Percentiles rank a stretch among this genome's conserved stretches.
Conservation (phyloP, 2,329 filamentous ascomycete species). For the Ophiostoma himal-ulmi region DNA sequence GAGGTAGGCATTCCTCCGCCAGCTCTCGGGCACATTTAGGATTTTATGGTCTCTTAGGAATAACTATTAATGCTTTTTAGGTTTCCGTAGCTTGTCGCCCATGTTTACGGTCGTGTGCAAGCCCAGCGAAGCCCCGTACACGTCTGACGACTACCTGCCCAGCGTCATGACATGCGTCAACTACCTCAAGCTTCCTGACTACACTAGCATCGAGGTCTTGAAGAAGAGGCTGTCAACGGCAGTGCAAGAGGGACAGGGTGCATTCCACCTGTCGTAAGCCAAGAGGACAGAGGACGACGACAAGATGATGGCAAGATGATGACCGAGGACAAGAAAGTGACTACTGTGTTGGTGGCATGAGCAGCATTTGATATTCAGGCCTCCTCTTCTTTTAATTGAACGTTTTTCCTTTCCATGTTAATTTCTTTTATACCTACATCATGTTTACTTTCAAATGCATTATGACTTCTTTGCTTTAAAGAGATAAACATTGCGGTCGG, state of each 20-base stretch:
- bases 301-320: neutral
- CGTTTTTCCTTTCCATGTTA: neutral
- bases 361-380: neutral
- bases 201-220: slow-evolving; percentile 71
- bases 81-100: slow-evolving; percentile 92
- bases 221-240: slow-evolving; percentile 74
- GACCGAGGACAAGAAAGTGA: neutral
- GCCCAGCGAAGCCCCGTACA: slow-evolving; percentile 89
- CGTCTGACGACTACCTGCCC: slow-evolving; percentile 94
- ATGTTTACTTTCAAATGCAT: neutral
- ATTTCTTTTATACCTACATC: neutral
- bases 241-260: slow-evolving; percentile 91
- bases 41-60: slow-evolving; percentile 26
- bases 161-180: slow-evolving; percentile 99
- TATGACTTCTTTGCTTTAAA: neutral
- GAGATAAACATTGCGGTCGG: neutral
- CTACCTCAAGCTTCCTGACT: slow-evolving; percentile 95
- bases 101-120: slow-evolving; percentile 99
- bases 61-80: slow-evolving; percentile 41
- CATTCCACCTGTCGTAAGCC: slow-evolving; percentile 84
- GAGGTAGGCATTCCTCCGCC: slow-evolving; percentile 60
- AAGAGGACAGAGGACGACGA: neutral
- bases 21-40: too few relatives aligned
- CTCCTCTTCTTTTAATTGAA: neutral
- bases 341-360: neutral